These are phyloP conservation scores for Phytophthora kernoviae DNA, from an alignment of 352 stramenopile genomes.

Conservation along the genomic window DNA sequence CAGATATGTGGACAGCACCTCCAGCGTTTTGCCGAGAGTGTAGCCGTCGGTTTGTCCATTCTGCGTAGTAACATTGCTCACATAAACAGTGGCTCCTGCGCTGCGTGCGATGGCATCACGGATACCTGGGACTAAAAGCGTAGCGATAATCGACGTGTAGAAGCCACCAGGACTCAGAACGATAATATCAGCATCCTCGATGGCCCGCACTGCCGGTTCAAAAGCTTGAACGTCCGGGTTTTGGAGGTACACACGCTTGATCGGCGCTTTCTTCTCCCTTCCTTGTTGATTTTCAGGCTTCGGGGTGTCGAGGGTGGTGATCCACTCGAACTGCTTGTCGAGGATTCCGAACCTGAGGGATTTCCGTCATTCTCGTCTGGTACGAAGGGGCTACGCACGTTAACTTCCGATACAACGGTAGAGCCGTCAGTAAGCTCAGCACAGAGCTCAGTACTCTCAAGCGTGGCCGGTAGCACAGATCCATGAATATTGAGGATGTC, in stretches of 20 bases:
- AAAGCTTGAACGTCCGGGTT: constrained; percentile 78
- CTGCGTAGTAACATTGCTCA: constrained; percentile 88
- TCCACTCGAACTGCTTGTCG: constrained; percentile 27
- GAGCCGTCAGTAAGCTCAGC: constrained; percentile 77
- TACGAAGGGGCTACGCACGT: constrained; percentile 73
- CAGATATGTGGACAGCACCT: constrained; percentile 70
- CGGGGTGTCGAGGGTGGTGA: constrained; percentile 23
- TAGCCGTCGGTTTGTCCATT: constrained; percentile 84
- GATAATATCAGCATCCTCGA: constrained; percentile 87
- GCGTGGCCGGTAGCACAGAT: constrained; percentile 79
- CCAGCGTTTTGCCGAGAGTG: constrained; percentile 70
- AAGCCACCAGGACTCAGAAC: constrained; percentile 82
- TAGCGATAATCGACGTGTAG: constrained; percentile 88
- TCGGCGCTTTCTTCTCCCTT: constrained; percentile 62
- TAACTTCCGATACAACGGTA: constrained; percentile 80
- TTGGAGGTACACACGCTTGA: constrained; percentile 83
- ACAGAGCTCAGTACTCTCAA: constrained; percentile 83
- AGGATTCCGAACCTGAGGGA: constrained; percentile 20
- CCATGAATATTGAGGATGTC: constrained; percentile 88
- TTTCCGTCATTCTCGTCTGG: constrained; percentile 31
- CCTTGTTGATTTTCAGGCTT: constrained; percentile 31
- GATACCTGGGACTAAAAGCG: constrained; percentile 80
- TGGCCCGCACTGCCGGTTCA: constrained; percentile 71
- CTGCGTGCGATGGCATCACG: constrained; percentile 77
- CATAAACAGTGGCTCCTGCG: constrained; percentile 76